Evolutionary conservation across 768 basidiomycete genomes (phyloP), one percentile per base, ranked within the genome.

Genomic region (Hericium alpestre): DNA sequence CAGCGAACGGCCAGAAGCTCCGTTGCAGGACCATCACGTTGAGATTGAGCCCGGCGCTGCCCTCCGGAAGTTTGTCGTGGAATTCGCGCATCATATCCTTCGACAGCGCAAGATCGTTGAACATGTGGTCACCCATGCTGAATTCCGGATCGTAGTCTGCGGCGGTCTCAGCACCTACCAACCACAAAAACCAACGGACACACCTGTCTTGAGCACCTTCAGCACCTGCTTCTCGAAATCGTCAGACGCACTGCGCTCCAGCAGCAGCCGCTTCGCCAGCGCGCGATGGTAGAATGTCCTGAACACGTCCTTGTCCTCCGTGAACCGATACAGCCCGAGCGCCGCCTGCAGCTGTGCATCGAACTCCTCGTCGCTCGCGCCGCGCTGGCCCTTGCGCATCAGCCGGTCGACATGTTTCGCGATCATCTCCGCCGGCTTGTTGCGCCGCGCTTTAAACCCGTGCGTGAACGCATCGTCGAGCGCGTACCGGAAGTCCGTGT

Each of bases 111-210:
- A 95, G 73, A 65, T 95, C 93, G 59, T 84, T 93, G 74, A 97
- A 95, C 95, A 98, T 95, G 41, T 91, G 83, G 64, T 93, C 90
- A 52, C 93, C 92, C 73, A 87, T 88, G 8, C 87, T 89, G 65
- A 98, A 98, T 59, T 95, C 93, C 11, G 93, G 88, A 67, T 98
- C 96, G 64, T 94, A 95, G 54, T 87, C 95, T 95, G 65, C 49
- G 55, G 23, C 23, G 25, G 40, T 1, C 12, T 58, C 61, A 55
- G 47, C 50, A 53, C 16, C 16, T 53, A 11, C 16, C n/a, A 18
- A 57, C n/a, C 3, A 8, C 52, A n/a, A n/a, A 20, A 2, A 23
- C 25, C 39, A 22, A 10, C 6, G 38, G 23, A 20, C 25, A 46
- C 47, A 83, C 90, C 65, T 63, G 91, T 84, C 73, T 90, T 90